Conservation (phyloP, 108 stramenopile genomes). For the Aurantiochytrium sp. region DNA sequence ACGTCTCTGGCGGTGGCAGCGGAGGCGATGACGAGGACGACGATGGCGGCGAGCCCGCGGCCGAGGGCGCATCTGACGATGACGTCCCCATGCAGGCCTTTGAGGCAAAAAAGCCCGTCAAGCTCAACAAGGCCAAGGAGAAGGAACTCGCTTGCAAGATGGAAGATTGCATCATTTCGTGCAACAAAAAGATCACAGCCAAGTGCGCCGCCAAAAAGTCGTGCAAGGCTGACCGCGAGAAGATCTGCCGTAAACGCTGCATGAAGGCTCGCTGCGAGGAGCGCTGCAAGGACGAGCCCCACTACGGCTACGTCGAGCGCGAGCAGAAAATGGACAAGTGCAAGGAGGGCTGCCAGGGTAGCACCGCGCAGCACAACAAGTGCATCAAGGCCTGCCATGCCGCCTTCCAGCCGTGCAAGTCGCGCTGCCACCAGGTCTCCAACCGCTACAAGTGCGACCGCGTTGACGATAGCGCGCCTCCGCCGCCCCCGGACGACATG, state of each 20-base stretch:
- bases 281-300: conserved; percentile 27
- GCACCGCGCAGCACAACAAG: conserved; percentile 29
- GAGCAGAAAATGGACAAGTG: conserved; percentile 29
- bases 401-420: conserved; percentile 13
- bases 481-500: neutral
- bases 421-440: conserved; percentile 10
- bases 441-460: neutral
- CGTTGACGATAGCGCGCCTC: neutral
- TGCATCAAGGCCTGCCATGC: conserved; percentile 5
- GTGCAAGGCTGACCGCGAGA: conserved; percentile 10
- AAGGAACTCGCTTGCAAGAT: conserved; percentile 1
- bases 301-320: conserved; percentile 28
- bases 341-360: conserved; percentile 21
- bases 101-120: neutral
- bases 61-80: neutral
- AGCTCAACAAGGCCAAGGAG: neutral
- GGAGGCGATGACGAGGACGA: neutral
- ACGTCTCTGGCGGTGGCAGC: neutral
- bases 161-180: neutral
- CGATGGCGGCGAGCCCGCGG: neutral
- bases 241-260: neutral
- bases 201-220: conserved; percentile 11
- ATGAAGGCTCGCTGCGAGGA: conserved; percentile 26
- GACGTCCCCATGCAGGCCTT: neutral
- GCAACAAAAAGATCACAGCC: conserved; percentile 19